Conservation (phyloP, 2,329 filamentous ascomycete species). For the Sclerotinia spermophila region DNA sequence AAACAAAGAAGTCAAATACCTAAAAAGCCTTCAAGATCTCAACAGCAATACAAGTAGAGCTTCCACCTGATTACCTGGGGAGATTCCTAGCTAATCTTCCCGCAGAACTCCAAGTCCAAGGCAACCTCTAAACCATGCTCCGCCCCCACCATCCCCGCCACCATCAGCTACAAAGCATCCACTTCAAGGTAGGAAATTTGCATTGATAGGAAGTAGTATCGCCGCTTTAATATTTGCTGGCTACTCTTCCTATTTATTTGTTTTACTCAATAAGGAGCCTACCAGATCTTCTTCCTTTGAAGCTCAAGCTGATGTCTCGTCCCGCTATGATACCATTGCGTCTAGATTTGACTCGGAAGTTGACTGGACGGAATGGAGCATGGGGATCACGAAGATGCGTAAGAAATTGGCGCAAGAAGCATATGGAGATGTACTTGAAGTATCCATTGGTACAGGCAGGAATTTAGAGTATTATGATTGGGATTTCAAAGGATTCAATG, state of each 20-base stretch:
- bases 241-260: slow-evolving; percentile 38
- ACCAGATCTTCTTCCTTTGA: slow-evolving; percentile 25
- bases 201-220: slow-evolving; percentile 27
- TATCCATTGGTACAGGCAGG: slow-evolving; percentile 60
- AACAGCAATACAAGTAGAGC: slow-evolving; percentile 14
- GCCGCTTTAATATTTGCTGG: slow-evolving; percentile 20
- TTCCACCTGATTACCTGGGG: background rate
- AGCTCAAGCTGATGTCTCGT: slow-evolving; percentile 34
- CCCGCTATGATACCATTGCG: slow-evolving; percentile 41
- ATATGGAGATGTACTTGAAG: slow-evolving; percentile 56
- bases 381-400: slow-evolving; percentile 53
- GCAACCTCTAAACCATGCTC: slow-evolving; percentile 9
- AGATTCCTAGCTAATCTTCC: background rate
- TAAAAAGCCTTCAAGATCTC: background rate
- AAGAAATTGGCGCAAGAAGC: slow-evolving; percentile 47
- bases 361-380: slow-evolving; percentile 53
- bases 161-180: slow-evolving; percentile 24
- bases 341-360: slow-evolving; percentile 56
- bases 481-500: slow-evolving; percentile 38
- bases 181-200: slow-evolving; percentile 29
- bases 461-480: slow-evolving; percentile 59
- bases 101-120: slow-evolving; percentile 26
- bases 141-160: slow-evolving; percentile 2
- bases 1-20: background rate
- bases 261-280: slow-evolving; percentile 30